phyloP scores from a whole-genome alignment of 257 asterid species.

The Craterostigma plantagineum region DNA sequence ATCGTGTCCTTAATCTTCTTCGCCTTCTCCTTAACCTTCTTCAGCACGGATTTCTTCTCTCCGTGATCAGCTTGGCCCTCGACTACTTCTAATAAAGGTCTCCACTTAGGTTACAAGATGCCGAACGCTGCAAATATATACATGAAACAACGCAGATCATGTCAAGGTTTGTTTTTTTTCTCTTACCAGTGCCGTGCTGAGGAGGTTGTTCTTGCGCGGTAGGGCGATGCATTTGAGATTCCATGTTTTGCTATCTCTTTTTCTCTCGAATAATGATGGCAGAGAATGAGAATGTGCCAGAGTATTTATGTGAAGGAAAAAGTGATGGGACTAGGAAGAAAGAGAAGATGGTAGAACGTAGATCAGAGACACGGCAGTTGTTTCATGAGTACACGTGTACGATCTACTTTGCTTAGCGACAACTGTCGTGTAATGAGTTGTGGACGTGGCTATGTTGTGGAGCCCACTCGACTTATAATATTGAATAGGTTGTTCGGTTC shows the following conservation, averaged over 20 bases:
- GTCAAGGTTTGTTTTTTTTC: too few relatives aligned
- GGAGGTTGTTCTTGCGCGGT: neutral
- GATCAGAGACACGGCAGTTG: too few relatives aligned
- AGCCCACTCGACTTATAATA: neutral
- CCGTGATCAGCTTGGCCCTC: constrained; percentile 21
- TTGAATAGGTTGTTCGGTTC: too few relatives aligned
- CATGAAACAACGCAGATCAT: neutral
- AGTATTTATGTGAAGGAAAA: too few relatives aligned
- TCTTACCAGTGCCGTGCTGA: too few relatives aligned
- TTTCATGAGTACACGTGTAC: too few relatives aligned
- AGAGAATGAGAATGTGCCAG: too few relatives aligned
- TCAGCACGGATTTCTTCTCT: constrained; percentile 53
- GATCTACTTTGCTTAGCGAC: too few relatives aligned
- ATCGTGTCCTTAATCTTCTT: constrained; percentile 51
- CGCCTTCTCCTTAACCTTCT: constrained; percentile 64
- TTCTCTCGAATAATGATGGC: neutral
- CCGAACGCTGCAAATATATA: too few relatives aligned
- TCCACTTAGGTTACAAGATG: too few relatives aligned
- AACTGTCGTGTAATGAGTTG: constrained; percentile 3
- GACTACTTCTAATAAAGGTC: constrained; percentile 16
- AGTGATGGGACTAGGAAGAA: too few relatives aligned
- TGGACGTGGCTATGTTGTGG: constrained; percentile 16
- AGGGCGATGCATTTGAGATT: constrained; percentile 1
- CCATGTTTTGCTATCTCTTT: neutral
- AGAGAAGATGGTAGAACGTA: too few relatives aligned